Evolutionary conservation across 2,329 filamentous ascomycete species (phyloP), one percentile per base, ranked within the genome.

Genomic region (Plenodomus tracheiphilus): DNA sequence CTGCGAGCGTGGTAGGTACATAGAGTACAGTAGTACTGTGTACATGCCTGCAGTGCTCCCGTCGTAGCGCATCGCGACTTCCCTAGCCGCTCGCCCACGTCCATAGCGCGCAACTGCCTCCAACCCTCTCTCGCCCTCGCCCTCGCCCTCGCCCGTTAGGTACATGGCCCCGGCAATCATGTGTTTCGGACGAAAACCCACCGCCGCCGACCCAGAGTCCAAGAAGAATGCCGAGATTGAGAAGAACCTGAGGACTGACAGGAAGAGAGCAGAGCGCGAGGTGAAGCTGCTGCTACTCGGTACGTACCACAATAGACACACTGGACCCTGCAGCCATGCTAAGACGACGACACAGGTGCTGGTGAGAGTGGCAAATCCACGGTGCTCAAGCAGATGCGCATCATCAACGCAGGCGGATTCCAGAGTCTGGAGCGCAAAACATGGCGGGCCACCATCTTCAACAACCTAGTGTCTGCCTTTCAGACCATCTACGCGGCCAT

Each of bases 301-400:
- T 97, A 81, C 58, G 84, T 74, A 53, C 46, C 36, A 43, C 41
- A n/a, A 34, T 43, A 11, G 13, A 10, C 28, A 25, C 11, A 10
- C 28, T 15, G 9, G 4, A 7, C 4, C 13, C 8, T 32, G 28
- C 11, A 21, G 19, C 39, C 30, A n/a, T 47, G 68, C 68, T 56
- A 45, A 54, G 32, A 42, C 46, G 46, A 32, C n/a, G 34, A 34
- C 56, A 56, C 62, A 97, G 92, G 93, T 73, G 93, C 93, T 65
- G 93, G 93, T 69, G 93, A 97, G 76, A 94, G 88, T 50, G 90
- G 93, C 59, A 97, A 97, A 76, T 97, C 93, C 8, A 97, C 93
- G 1, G 92, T 97, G 51, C 84, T 97, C 59, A 97, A 97, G 79
- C 93, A 97, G 80, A 97, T 99, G 94, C 93, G 93, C 73, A 86